phyloP scores from a whole-genome alignment of 2,329 filamentous ascomycete species.

The Acephala macrosclerotiorum region DNA sequence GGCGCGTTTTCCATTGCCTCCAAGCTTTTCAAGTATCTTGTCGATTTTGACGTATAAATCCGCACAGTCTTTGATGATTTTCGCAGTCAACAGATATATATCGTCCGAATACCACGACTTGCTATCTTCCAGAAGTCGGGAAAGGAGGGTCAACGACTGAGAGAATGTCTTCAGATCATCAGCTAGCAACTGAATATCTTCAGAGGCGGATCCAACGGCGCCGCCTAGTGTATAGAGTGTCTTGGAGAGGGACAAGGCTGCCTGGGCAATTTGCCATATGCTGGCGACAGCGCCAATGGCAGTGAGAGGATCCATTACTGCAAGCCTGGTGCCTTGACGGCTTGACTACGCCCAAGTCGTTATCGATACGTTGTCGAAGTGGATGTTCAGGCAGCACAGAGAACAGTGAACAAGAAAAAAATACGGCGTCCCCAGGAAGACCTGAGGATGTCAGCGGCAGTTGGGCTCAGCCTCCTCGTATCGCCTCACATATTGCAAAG shows the following conservation, averaged over 20 bases:
- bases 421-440: not conserved
- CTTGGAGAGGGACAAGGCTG: constrained; percentile 34
- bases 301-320: constrained; percentile 31
- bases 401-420: too few relatives aligned
- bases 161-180: constrained; percentile 33
- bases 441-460: not conserved
- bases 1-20: constrained; percentile 30
- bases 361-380: not conserved
- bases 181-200: constrained; percentile 33
- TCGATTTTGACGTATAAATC: constrained; percentile 36
- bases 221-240: constrained; percentile 31
- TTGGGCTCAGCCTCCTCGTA: not conserved
- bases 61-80: constrained; percentile 36
- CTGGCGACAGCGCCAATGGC: constrained; percentile 31
- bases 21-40: constrained; percentile 30
- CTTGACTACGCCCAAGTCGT: not conserved
- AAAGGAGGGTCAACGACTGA: constrained; percentile 32
- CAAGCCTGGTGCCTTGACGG: not conserved
- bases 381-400: not conserved
- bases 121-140: constrained; percentile 29
- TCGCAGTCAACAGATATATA: constrained; percentile 35
- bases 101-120: constrained; percentile 34
- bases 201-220: constrained; percentile 32
- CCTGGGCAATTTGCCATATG: constrained; percentile 30
- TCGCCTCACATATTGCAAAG: not conserved